Percentiles rank a stretch among this genome's conserved stretches.
phyloP scores from a whole-genome alignment of 768 basidiomycete species.

The Heimioporus sp. region DNA sequence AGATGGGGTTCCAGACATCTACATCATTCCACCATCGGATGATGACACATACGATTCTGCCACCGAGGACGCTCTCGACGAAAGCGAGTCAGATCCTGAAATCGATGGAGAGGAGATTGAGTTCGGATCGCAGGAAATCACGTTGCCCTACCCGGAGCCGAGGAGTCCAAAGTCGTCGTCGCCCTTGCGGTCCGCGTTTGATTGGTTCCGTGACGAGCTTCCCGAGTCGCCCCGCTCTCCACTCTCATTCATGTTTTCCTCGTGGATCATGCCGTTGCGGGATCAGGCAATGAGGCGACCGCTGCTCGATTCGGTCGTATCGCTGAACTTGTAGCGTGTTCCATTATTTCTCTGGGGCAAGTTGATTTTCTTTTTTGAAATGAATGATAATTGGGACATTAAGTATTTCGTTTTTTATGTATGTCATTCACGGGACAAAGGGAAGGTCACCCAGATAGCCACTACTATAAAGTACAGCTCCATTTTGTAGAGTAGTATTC shows the following conservation, averaged over 20 bases:
- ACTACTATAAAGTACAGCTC: no score
- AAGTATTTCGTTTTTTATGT: no score
- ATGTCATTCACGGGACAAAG: no score
- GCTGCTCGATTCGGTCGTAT: conserved; percentile 17
- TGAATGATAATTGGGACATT: no score
- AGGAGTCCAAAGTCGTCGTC: conserved; percentile 5
- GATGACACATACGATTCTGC: neutral
- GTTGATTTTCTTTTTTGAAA: no score
- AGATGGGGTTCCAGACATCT: neutral
- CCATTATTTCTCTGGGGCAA: neutral
- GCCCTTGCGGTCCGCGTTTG: neutral
- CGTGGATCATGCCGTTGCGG: conserved; percentile 15
- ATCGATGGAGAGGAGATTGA: neutral
- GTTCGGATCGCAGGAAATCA: neutral
- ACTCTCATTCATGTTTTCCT: conserved; percentile 16
- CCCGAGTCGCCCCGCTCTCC: conserved; percentile 13
- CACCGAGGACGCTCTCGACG: neutral
- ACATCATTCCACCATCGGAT: neutral
- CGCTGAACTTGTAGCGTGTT: neutral
- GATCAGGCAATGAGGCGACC: neutral
- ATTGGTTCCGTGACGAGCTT: neutral
- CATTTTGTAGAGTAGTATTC: no score
- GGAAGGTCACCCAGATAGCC: no score
- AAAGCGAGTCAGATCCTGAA: neutral
- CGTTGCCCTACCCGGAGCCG: neutral